Conservation (phyloP, 306 rosid species). For the Malus orientalis region DNA sequence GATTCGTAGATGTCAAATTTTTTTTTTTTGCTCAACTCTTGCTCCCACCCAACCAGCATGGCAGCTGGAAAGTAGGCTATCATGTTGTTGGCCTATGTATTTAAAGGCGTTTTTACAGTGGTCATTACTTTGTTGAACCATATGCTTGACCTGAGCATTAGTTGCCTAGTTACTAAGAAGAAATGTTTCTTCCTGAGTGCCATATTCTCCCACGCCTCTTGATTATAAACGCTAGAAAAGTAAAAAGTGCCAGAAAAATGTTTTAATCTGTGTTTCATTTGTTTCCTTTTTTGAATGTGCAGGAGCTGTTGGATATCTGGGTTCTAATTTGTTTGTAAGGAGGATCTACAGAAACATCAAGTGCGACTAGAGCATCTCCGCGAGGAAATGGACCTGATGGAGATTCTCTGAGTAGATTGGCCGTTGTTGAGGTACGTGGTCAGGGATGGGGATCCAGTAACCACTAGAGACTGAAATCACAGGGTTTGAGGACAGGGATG, state of each 20-base stretch:
- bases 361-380: constrained; percentile 62
- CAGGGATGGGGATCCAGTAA: constrained; percentile 26
- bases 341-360: constrained; percentile 98
- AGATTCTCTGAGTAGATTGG: constrained; percentile 31
- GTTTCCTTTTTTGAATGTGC: constrained; percentile 21
- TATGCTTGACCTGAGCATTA: not conserved
- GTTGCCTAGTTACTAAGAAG: not conserved
- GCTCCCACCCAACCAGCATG: not conserved
- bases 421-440: constrained; percentile 39
- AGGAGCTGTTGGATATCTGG: constrained; percentile 98
- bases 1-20: not conserved
- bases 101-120: not conserved
- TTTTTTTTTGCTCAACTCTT: not conserved
- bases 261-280: not conserved
- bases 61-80: not conserved
- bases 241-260: not conserved
- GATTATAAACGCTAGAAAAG: not conserved
- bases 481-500: constrained; percentile 50
- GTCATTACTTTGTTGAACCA: not conserved
- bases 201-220: not conserved
- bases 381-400: constrained; percentile 29
- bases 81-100: not conserved
- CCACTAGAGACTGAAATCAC: constrained; percentile 38
- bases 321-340: constrained; percentile 94
- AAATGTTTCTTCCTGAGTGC: not conserved